Evolutionary conservation across 163 green algal species (phyloP).

Genomic region (Trebouxiophyceae sp.): DNA sequence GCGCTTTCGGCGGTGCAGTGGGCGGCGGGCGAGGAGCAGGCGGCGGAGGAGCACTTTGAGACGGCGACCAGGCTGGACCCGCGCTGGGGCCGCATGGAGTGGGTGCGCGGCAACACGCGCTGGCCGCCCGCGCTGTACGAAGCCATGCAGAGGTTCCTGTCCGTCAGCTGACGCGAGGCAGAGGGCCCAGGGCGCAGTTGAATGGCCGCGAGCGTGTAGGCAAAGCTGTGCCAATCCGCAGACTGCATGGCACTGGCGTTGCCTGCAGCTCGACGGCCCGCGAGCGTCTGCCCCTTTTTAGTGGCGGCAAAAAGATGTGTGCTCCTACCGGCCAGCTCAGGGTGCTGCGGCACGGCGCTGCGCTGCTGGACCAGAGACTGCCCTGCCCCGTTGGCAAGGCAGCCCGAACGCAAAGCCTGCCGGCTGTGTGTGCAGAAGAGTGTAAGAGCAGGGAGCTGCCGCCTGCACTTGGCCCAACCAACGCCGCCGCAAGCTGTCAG

Average conservation of each 20-base stretch:
- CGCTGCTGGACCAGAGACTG: no score
- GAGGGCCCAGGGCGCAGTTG: not conserved
- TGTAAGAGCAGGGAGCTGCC: no score
- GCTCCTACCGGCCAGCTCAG: no score
- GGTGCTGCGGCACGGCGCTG: no score
- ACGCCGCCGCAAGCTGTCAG: no score
- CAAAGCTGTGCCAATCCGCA: not conserved
- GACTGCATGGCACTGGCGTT: not conserved
- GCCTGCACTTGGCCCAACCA: no score
- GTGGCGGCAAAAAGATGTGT: not conserved
- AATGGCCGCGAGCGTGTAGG: not conserved
- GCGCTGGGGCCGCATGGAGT: constrained; percentile 18
- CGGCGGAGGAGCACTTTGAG: constrained; percentile 19
- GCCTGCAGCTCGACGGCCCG: not conserved
- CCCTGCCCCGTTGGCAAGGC: no score
- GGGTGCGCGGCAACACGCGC: constrained; percentile 12
- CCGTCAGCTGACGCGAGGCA: constrained; percentile 5
- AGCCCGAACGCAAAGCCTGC: no score
- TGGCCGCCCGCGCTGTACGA: constrained; percentile 28
- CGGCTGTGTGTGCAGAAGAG: no score
- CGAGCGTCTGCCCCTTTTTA: not conserved
- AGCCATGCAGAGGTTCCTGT: constrained; percentile 25
- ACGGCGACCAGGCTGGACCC: constrained; percentile 9
- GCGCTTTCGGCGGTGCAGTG: constrained; percentile 36
- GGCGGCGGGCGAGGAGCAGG: constrained; percentile 2